Evolutionary conservation across 1,139 yeast genomes (phyloP), one percentile per base, ranked within the genome.

Genomic region (Groenewaldozyma auringiensis): DNA sequence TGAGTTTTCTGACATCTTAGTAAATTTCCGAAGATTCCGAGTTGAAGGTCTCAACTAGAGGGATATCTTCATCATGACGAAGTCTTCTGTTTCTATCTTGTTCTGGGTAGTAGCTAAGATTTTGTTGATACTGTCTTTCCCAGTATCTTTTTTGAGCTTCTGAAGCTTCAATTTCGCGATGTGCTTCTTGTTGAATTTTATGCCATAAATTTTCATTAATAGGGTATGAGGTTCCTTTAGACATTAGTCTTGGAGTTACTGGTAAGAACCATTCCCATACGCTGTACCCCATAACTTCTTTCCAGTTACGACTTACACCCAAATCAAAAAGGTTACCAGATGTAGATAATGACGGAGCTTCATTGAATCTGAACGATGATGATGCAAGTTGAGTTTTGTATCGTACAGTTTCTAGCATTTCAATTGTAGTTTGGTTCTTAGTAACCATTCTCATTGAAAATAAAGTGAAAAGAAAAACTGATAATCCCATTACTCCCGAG

Each of bases 341-440:
- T 9, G 68, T 61, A 25, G 61, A 55, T 4, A 73, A 61, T 25
- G 63, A 55, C 6, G 74, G 74, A 31, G 69, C 63, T 45, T 62
- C 62, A 27, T 72, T 56, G 55, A 65, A 67, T 40, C 69, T 55
- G 55, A 65, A 70, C 3, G 64, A 54, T 16, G 74, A 71, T 18
- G 73, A 65, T 11, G 56, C 48, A 6, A 71, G 55, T 8, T 69
- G 70, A 22, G 77, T 69, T 47, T 73, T 67, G 53, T 75, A 75
- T 33, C 81, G 68, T 29, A 72, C 72, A 40, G 72, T 70, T 47
- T 83, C 88, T 65, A 83, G 81, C 44, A 79, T 69, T 64, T 92
- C 99, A 22, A 92, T 74, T 0, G 97, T 92, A 9, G 97, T 88
- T 49, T 70, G 68, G 63, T 92, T 92, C 8, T 62, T 64, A 16